Base-by-base conservation (phyloP, 2,329 filamentous ascomycete species). In the Tolypocladium endophyticum region DNA sequence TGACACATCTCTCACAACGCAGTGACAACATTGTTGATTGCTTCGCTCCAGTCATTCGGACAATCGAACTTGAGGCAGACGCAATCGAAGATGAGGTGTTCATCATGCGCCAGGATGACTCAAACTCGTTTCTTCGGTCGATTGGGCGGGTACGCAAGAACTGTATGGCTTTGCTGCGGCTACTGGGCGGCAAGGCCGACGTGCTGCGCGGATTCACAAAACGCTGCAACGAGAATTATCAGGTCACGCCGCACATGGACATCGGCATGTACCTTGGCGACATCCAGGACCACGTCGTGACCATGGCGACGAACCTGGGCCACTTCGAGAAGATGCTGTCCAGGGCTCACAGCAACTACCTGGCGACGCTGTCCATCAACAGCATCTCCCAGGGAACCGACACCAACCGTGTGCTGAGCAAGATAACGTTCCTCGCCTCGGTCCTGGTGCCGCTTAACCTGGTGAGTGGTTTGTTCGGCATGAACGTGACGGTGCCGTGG, bases 311-410 rank as follows among this genome's bases (percentile, higher is more conserved):
- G 66, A 99, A 96, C 74, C 76, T 99, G 67, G 86, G 86, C 1
- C 94, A 99, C 72, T 97, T 96, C 67, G 94, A 99, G 73, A 97
- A 97, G 81, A 97, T 99, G 82, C 82, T 99, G 56, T 92, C 89
- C 35, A 88, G 94, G 28, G 89, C 90, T 2, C 94, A 99, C 77
- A 90, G 89, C 78, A 99, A 97, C 73, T 97, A 99, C 71, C 82
- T 99, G 43, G 93, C 94, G 1, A 94, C 97, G 71, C 85, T 97
- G 63, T 93, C 89, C 45, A 92, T 97, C 67, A 91, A 95, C 73
- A 93, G 90, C 73, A 90, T 96, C 68, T 85, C 88, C 1, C 87
- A 96, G 72, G 92, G 92, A 33, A 96, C 92, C 61, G 82, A 87
- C 65, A 92, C 91, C 59, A 97, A 97, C 76, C 85, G 88, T 64